Percentiles rank a stretch among this genome's conserved stretches.
phyloP scores from a whole-genome alignment of 2,329 filamentous ascomycete genomes.

The Endothia cerciana region DNA sequence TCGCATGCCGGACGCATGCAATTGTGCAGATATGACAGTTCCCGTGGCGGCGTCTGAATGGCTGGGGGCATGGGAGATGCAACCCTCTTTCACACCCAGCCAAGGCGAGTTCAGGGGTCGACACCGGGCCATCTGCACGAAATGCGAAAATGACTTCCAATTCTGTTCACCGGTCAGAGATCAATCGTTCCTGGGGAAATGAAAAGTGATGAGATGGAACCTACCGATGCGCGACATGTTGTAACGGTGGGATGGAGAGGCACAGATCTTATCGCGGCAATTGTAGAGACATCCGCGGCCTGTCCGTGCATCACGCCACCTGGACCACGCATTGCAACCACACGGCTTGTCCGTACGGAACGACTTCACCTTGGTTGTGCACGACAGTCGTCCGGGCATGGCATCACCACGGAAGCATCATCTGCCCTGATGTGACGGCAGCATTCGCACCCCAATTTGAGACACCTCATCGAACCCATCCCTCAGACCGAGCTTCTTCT shows the following conservation, averaged over 20 bases:
- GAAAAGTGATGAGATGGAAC: constrained; percentile 25
- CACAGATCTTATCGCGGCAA: constrained; percentile 30
- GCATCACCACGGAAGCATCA: constrained; percentile 1
- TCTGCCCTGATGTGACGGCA: background rate
- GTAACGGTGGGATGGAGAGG: constrained; percentile 11
- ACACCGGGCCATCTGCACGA: constrained; percentile 26
- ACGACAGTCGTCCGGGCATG: background rate
- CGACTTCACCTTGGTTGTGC: background rate
- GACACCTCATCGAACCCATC: background rate
- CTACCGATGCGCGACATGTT: constrained; percentile 18
- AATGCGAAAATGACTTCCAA: constrained; percentile 13
- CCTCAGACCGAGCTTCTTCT: constrained; percentile 1
- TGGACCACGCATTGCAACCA: background rate
- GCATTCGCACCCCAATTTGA: background rate
- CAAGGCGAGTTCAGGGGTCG: constrained; percentile 9
- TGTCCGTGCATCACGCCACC: constrained; percentile 14
- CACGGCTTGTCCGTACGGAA: background rate
- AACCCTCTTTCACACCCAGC: constrained; percentile 19
- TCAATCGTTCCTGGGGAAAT: constrained; percentile 19
- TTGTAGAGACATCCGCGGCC: constrained; percentile 21
- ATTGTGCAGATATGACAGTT: constrained; percentile 10
- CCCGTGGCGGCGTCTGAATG: constrained; percentile 15
- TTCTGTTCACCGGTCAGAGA: constrained; percentile 27
- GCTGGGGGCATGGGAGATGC: constrained; percentile 23
- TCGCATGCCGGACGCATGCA: constrained; percentile 23